These are phyloP conservation scores for Aspergillus diversus DNA, from an alignment of 495 filamentous ascomycete genomes.

Conservation along the genomic window DNA sequence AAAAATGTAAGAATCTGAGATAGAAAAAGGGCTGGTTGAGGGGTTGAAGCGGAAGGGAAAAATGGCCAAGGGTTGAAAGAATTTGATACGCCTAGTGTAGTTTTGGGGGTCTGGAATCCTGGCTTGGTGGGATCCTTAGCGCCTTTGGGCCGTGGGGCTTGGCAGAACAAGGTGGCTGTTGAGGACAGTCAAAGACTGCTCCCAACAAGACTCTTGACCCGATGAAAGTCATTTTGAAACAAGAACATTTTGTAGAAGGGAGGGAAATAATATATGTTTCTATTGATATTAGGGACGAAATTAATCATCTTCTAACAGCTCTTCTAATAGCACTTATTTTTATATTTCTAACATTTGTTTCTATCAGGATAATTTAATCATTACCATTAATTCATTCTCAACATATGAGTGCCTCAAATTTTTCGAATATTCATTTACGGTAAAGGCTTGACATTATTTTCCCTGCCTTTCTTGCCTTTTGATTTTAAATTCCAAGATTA, in stretches of 20 bases:
- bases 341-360: no score
- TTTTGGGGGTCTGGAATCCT: conserved; percentile 51
- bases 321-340: no score
- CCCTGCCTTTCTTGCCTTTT: no score
- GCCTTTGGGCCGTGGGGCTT: conserved; percentile 52
- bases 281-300: no score
- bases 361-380: no score
- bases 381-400: no score
- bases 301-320: no score
- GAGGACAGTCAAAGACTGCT: conserved; percentile 39
- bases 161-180: conserved; percentile 49
- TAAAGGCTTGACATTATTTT: no score
- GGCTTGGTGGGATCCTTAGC: conserved; percentile 54
- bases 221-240: not conserved
- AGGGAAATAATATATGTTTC: no score
- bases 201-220: conserved; percentile 36
- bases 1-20: conserved; percentile 9
- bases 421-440: no score
- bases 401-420: no score
- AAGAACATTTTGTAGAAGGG: not conserved
- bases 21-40: conserved; percentile 24
- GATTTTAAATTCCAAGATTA: no score
- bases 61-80: conserved; percentile 39
- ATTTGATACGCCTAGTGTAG: conserved; percentile 40
- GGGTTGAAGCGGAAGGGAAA: conserved; percentile 30